Conservation (phyloP, 352 stramenopile genomes). For the Globisporangium paddicum region DNA sequence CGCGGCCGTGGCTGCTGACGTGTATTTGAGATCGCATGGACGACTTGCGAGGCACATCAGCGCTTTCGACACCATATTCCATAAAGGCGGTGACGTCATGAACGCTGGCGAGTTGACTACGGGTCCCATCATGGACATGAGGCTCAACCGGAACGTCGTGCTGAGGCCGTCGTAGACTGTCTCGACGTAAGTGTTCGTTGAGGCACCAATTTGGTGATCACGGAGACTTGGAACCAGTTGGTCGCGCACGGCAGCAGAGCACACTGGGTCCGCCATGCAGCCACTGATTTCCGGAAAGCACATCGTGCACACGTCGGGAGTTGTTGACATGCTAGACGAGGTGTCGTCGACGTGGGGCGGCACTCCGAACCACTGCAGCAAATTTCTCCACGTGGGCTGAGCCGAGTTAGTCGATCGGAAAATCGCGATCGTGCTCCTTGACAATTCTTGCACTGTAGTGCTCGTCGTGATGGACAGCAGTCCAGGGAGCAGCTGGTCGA, state of each 20-base stretch:
- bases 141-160: background rate
- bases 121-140: no score
- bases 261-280: slow-evolving; percentile 1
- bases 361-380: slow-evolving; percentile 4
- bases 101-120: background rate
- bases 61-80: background rate
- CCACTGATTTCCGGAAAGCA: background rate
- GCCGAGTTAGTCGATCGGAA: background rate
- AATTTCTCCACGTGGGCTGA: background rate
- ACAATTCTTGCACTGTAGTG: background rate
- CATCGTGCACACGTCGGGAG: background rate
- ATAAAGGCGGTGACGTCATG: background rate
- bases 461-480: background rate
- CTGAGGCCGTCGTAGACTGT: background rate
- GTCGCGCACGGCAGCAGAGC: background rate
- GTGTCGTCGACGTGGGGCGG: background rate
- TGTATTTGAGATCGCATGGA: slow-evolving; percentile 5
- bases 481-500: background rate
- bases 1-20: background rate
- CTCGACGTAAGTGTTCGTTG: background rate
- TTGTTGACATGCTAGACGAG: background rate
- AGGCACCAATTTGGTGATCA: background rate
- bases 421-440: background rate
- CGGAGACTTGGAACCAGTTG: background rate
- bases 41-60: background rate